Evolutionary conservation across 2,329 filamentous ascomycete genomes (phyloP), one percentile per base, ranked within the genome.

Genomic region (Pseudogymnoascus sp.): DNA sequence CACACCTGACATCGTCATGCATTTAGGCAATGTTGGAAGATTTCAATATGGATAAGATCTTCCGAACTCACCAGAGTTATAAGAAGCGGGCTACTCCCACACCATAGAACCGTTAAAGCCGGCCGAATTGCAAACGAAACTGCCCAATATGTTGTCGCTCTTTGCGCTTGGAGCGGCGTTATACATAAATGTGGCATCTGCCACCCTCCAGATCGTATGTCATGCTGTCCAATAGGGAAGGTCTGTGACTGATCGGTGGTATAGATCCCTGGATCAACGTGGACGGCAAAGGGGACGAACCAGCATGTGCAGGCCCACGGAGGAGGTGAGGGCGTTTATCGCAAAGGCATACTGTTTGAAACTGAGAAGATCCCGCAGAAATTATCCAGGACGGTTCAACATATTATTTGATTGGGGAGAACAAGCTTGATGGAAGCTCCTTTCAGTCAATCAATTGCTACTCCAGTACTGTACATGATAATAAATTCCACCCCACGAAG

Each of bases 391-490:
- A 18, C n/a, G 41, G 41, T 26, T 52, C 41, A 18, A 52, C 23
- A 52, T 52, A 82, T 73, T 89, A 88, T 72, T 78, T 84, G 72
- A 80, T 88, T 33, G 86, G 86, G 13, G 85, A 89, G 69, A 85
- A 88, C 72, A 88, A 88, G 69, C 80, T 81, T 1, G 72, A 79
- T n/a, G 83, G 84, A 21, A 77, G 74, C 0, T 71, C 75, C 0
- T 88, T 88, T 69, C 79, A 82, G 61, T 83, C 83, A 58, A 74
- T 88, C 65, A 87, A 86, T 69, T 88, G 85, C 71, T 88, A 88
- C 70, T 82, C 80, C 0, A 85, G 81, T 12, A 75, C 74, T 10
- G 72, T 64, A 60, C 13, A 18, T 37, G 37, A 8, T 15, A 15
- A 37, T 48, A 15, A 55, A 26, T 28, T 34, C 19, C 9, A 10